Evolutionary conservation across 1,284 basidiomycete species (phyloP), one percentile per base, ranked within the genome.

Genomic region (Rhodotorula mucilaginosa): DNA sequence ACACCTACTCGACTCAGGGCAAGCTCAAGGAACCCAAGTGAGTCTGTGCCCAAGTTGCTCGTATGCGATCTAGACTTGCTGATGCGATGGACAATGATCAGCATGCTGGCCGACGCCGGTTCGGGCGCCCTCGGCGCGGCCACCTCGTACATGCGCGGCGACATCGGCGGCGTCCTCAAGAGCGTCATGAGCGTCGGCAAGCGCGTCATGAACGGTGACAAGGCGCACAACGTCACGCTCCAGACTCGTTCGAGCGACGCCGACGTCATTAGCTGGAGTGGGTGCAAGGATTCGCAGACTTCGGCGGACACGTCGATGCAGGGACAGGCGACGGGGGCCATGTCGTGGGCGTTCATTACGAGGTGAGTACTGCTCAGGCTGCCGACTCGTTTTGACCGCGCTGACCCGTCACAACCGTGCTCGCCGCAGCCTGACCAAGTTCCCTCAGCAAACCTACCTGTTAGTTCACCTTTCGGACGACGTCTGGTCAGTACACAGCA

Each of bases 401-500:
- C 34, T 34, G 34, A 34, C 34, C 8, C 34, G 34, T 34, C 34
- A 34, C 34, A 8, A 34, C 34, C 34, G 34, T 34, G 6, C 34
- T 34, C 34, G 34, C 34, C 34, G 6, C 51, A 52, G 31, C 57
- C 73, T 73, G 49, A 66, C 68, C 34, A 68, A 73, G 68, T 68
- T 65, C 79, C 85, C 86, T 18, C 85, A 89, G 73, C 91, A 91
- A 81, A 90, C 87, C 74, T 96, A 94, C 78, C 87, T 89, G 78
- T 73, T 10, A 34, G 65, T 26, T 54, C 52, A 23, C 31, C 26
- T 18, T 15, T 21, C 56, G 31, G 52, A 23, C 52, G 19, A 13
- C 21, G 4, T 51, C n/a, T 13, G 10, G 34, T 21, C 18, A 4
- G 19, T 16, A 23, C 57, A 34, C 12, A 31, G 0, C 13, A 12